A percentile compares a stretch with the other conserved stretches of the same genome.
phyloP scores from a whole-genome alignment of 345 rosid genomes.

The Euphorbia peplus region DNA sequence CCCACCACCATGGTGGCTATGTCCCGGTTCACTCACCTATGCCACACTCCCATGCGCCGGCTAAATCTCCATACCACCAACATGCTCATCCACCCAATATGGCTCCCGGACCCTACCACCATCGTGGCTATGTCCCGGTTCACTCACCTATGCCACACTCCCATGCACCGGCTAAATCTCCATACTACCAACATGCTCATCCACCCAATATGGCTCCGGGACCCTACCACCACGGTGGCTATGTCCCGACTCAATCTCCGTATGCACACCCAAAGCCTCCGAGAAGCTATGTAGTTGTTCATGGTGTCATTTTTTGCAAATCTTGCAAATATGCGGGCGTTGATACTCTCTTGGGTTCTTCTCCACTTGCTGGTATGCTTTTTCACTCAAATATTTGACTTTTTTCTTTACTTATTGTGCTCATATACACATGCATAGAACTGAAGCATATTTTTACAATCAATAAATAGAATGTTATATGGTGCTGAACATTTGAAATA shows the following conservation, averaged over 20 bases:
- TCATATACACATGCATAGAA: background rate
- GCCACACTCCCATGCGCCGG: constrained; percentile 22
- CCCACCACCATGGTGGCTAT: constrained; percentile 13
- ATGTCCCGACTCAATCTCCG: constrained; percentile 25
- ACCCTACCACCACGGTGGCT: constrained; percentile 14
- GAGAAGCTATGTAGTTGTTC: constrained; percentile 63
- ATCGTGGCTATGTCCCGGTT: constrained; percentile 16
- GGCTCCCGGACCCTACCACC: constrained; percentile 13
- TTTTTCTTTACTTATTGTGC: background rate
- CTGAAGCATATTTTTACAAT: no score
- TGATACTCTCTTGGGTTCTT: constrained; percentile 59
- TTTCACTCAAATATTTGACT: background rate
- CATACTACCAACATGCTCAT: constrained; percentile 25
- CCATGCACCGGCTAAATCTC: constrained; percentile 26
- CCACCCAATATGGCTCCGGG: constrained; percentile 25
- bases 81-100: constrained; percentile 27
- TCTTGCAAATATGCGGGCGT: constrained; percentile 68
- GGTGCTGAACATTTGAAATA: background rate
- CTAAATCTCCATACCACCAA: constrained; percentile 27
- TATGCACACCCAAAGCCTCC: constrained; percentile 26
- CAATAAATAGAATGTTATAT: no score
- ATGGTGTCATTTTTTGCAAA: constrained; percentile 81
- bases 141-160: background rate
- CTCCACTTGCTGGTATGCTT: constrained; percentile 51
- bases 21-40: constrained; percentile 7